phyloP scores from a whole-genome alignment of 306 rosid genomes.

The Carpinus fangiana region DNA sequence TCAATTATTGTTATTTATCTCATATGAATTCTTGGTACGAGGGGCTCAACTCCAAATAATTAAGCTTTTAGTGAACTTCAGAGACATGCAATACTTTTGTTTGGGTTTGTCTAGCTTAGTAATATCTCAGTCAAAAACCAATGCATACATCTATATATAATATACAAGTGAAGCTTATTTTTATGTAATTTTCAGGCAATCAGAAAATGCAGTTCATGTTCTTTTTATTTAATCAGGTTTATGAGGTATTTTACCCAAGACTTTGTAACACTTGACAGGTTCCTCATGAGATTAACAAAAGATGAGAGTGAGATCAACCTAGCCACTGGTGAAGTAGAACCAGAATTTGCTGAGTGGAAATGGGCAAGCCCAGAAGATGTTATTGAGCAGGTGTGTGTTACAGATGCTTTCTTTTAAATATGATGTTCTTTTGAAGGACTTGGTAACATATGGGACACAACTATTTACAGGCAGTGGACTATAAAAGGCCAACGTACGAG shows the following conservation, averaged over 20 bases:
- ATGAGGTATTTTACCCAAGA: slow-evolving; percentile 2
- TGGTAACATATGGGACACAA: slow-evolving; percentile 17
- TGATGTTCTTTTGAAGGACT: slow-evolving; percentile 9
- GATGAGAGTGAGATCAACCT: slow-evolving; percentile 81
- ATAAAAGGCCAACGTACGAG: slow-evolving; percentile 95
- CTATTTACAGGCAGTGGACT: slow-evolving; percentile 87
- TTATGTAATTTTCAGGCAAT: background rate
- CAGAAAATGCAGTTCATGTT: background rate
- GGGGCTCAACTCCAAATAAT: too few relatives aligned
- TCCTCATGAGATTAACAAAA: slow-evolving; percentile 74
- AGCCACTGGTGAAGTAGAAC: slow-evolving; percentile 81
- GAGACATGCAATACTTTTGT: background rate
- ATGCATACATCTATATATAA: background rate
- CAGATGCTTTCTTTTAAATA: slow-evolving; percentile 5
- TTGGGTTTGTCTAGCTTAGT: slow-evolving; percentile 14
- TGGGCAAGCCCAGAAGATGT: slow-evolving; percentile 92
- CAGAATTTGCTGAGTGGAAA: slow-evolving; percentile 96
- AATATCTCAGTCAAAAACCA: background rate
- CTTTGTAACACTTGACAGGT: slow-evolving; percentile 54
- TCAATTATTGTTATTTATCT: background rate
- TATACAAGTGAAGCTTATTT: background rate
- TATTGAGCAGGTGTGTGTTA: slow-evolving; percentile 68
- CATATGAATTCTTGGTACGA: background rate
- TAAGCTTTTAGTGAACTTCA: background rate
- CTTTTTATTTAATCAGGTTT: background rate